Evolutionary conservation across 495 filamentous ascomycete species (phyloP).

Genomic region (Aspergillus asperescens): DNA sequence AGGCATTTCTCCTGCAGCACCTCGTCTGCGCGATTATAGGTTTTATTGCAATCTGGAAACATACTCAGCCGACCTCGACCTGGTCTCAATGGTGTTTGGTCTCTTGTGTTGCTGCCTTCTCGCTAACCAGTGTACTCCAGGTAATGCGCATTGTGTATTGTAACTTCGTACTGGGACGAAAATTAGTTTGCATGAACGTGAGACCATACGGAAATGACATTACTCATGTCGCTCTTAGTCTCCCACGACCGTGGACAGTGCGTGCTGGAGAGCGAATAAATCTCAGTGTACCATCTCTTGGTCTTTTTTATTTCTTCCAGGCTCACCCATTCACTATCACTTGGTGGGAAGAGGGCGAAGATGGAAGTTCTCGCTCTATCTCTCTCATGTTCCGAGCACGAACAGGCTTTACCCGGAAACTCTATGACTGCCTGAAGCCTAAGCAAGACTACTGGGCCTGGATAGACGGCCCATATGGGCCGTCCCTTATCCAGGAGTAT

Average conservation of each 20-base stretch:
- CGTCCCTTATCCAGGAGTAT: slow-evolving; percentile 10
- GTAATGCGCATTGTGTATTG: slow-evolving; percentile 11
- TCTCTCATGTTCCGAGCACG: slow-evolving; percentile 26
- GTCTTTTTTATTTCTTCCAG: slow-evolving; percentile 25
- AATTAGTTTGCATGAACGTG: slow-evolving; percentile 6
- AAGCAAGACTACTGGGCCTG: slow-evolving; percentile 19
- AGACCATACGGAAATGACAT: slow-evolving; percentile 4
- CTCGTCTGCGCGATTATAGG: slow-evolving; percentile 13
- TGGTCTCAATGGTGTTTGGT: not conserved
- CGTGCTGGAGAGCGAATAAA: slow-evolving; percentile 27
- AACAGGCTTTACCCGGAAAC: slow-evolving; percentile 27
- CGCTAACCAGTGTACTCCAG: slow-evolving; percentile 7
- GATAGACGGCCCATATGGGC: slow-evolving; percentile 36
- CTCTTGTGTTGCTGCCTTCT: slow-evolving; percentile 1
- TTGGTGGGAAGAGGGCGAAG: slow-evolving; percentile 29
- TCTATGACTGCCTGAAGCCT: slow-evolving; percentile 11
- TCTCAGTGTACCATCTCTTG: slow-evolving; percentile 21
- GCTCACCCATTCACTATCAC: slow-evolving; percentile 29
- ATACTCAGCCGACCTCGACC: not conserved
- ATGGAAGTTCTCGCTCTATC: slow-evolving; percentile 18
- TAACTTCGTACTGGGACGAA: slow-evolving; percentile 14
- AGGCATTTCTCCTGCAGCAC: slow-evolving; percentile 22
- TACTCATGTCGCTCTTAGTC: slow-evolving; percentile 13
- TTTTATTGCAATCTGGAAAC: slow-evolving; percentile 10
- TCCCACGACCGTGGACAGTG: slow-evolving; percentile 26